Evolutionary conservation across 139 green algal genomes (phyloP), one percentile per base, ranked within the genome.

Genomic region (Mychonastes homosphaera): DNA sequence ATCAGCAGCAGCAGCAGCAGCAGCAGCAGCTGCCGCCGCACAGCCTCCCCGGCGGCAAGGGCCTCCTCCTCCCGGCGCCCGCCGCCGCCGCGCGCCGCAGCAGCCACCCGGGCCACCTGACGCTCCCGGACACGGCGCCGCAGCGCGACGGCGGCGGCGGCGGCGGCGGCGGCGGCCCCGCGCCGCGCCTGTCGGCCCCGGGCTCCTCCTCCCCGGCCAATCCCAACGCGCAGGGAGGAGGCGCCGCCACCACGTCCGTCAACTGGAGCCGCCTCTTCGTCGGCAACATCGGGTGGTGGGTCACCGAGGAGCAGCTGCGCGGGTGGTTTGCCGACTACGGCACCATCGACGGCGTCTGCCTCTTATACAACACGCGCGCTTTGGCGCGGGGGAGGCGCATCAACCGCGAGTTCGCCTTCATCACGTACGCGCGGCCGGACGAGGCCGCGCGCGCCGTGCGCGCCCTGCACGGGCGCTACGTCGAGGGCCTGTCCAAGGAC

Each of bases 281-380:
- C 7, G 61, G 61, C n/a, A 67, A 67, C 61, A 61, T 67, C 19
- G 61, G 50, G 5, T 67, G 61, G 61, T 67, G 61, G 61, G 61
- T 67, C n/a, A 41, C 60, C 49, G 61, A 67, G 41, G 50, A 60
- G 29, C 53, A 61, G 61, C 61, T 67, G 50, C 50, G 57, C 8
- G 27, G 32, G 13, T 33, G 48, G 26, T 67, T 67, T 61, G 41
- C 23, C 2, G 48, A 53, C 23, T 67, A 60, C 27, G 61, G 61
- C 50, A 61, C 51, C 36, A 61, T 67, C 5, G 18, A 61, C 18
- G 61, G 61, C 21, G 51, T 51, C 36, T 44, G 12, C 49, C 43
- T 67, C 6, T 61, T 67, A 51, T 67, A 51, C 50, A 67, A 67
- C 51, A 67, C 61, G 30, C 60, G 61, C 40, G 29, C 61, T 39